Evolutionary conservation across 495 filamentous ascomycete genomes (phyloP), one percentile per base, ranked within the genome.

Genomic region (Penicillium paradoxum): DNA sequence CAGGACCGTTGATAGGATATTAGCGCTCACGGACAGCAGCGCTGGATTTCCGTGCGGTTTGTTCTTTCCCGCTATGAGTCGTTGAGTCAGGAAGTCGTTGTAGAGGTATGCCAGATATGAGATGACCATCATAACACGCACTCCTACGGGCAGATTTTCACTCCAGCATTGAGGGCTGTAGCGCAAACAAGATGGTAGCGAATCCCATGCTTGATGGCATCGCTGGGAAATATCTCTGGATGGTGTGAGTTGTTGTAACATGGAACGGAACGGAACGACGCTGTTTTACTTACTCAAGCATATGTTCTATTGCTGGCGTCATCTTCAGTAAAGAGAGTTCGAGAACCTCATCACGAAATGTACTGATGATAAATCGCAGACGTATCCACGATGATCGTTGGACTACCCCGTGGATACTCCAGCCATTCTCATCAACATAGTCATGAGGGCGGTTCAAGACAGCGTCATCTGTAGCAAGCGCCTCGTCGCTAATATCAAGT

Each of bases 321-420:
- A 67, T 57, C 1, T 58, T 51, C 3, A 59, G 63, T 11, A 83
- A 50, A 18, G 81, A 78, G 18, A 83, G 66, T 42, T 82, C 75
- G 1, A 86, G 67, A 22, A 86, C 77, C 42, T 84, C 79, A 43
- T 85, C 83, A 0, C 76, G 68, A 4, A 84, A 70, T 1, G 65
- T 59, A 5, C 71, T 66, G 15, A 82, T 62, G 11, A 77, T 62
- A 14, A 74, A 71, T 24, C 79, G 75, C 0, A 77, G 66, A 19
- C 83, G 69, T 24, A 66, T 49, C 75, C 65, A 67, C 47, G 71
- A 33, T 62, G 76, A 30, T 51, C 66, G 29, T 54, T 61, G 54
- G 63, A 59, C 41, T 65, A 62, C 17, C 18, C 45, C 67, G n/a
- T 69, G 61, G 0, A 61, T 66, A 54, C 74, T 80, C 82, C 83